These are phyloP conservation scores for Candida silvicultrix DNA, from an alignment of 805 yeast genomes.

Conservation along the genomic window DNA sequence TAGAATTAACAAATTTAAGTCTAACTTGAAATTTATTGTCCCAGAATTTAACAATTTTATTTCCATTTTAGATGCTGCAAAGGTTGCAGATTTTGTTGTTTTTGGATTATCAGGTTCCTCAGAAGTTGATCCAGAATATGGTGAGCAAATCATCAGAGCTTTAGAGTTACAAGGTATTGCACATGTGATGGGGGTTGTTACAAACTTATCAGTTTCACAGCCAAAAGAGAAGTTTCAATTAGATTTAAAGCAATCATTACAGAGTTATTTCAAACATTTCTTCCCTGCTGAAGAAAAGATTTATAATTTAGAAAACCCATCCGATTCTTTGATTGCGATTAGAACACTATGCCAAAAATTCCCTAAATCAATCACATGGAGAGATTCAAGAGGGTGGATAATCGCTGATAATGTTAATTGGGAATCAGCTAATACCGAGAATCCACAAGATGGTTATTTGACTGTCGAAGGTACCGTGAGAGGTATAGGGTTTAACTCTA, in stretches of 20 bases:
- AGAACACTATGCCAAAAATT: conserved; percentile 78
- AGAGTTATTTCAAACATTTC: conserved; percentile 64
- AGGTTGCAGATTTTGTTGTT: conserved; percentile 82
- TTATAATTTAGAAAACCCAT: conserved; percentile 56
- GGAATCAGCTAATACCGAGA: conserved; percentile 23
- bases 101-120: conserved; percentile 83
- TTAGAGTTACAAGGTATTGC: conserved; percentile 90
- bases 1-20: conserved; percentile 60
- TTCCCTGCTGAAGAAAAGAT: conserved; percentile 78
- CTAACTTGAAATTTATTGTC: conserved; percentile 63
- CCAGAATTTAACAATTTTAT: conserved; percentile 66
- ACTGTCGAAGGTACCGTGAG: conserved; percentile 79
- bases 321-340: conserved; percentile 69
- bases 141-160: conserved; percentile 87
- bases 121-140: conserved; percentile 74
- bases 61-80: conserved; percentile 77
- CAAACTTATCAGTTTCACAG: conserved; percentile 61
- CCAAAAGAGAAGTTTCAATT: conserved; percentile 72
- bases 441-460: conserved; percentile 33
- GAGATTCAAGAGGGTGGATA: conserved; percentile 86
- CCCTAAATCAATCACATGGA: conserved; percentile 85
- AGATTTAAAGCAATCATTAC: conserved; percentile 59
- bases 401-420: conserved; percentile 61
- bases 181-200: conserved; percentile 69
- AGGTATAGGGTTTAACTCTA: conserved; percentile 76